Percentiles rank a stretch among this genome's conserved stretches.
phyloP scores from a whole-genome alignment of 495 filamentous ascomycete species.

The Aspergillus heteromorphus region DNA sequence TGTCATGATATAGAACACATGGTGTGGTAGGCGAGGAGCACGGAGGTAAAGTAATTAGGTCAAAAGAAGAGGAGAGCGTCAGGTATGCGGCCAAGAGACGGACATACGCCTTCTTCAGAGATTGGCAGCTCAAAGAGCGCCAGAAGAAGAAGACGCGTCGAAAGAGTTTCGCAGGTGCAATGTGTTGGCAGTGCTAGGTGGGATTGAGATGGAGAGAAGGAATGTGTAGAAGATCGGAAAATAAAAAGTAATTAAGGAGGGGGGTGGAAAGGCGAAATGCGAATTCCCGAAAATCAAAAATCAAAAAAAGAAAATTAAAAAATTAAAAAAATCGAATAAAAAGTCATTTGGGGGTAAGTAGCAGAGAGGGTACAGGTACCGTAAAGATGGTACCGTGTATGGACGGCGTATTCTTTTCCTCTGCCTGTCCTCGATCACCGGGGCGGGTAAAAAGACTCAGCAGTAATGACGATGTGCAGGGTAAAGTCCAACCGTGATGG shows the following conservation, averaged over 20 bases:
- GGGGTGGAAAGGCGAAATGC: conserved; percentile 13
- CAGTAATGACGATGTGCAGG: conserved; percentile 4
- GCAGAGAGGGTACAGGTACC: not conserved
- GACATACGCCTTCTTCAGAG: conserved; percentile 26
- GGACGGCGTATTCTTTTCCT: not conserved
- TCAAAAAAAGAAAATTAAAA: conserved; percentile 13
- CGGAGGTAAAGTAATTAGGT: conserved; percentile 13
- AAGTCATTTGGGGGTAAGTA: not conserved
- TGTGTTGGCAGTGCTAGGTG: conserved; percentile 23
- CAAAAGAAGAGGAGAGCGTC: conserved; percentile 23
- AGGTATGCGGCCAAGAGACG: conserved; percentile 26
- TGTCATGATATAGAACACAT: conserved; percentile 46
- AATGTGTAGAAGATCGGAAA: conserved; percentile 22
- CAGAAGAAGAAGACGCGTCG: conserved; percentile 28
- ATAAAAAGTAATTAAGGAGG: conserved; percentile 21
- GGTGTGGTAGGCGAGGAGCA: conserved; percentile 14
- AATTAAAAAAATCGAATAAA: not conserved
- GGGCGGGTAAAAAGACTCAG: not conserved
- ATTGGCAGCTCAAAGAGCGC: conserved; percentile 33
- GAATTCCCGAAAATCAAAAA: conserved; percentile 14
- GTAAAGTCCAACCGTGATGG: conserved; percentile 5
- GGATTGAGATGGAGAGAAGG: conserved; percentile 18
- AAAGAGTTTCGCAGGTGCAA: conserved; percentile 18
- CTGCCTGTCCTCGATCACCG: no score
- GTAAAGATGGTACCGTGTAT: not conserved